A percentile compares a stretch with the other conserved stretches of the same genome.
Conservation (phyloP, 2,329 filamentous ascomycete genomes). For the Ploettnerulaceae sp. region DNA sequence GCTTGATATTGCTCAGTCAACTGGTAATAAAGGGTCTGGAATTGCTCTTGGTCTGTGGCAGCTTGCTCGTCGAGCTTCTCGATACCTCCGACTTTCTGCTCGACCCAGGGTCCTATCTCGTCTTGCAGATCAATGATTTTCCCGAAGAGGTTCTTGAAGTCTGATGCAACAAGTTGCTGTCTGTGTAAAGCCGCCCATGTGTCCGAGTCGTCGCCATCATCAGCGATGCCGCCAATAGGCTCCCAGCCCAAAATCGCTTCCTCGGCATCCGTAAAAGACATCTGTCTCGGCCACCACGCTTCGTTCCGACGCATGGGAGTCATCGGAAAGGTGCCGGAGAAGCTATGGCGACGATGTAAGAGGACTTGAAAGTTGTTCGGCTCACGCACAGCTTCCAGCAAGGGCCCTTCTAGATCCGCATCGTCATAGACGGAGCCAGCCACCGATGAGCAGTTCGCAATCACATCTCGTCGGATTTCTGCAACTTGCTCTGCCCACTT, state of each 20-base stretch:
- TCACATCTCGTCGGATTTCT: slow-evolving; percentile 41
- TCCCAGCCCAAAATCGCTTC: slow-evolving; percentile 68
- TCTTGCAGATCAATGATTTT: slow-evolving; percentile 48
- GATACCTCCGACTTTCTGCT: slow-evolving; percentile 50
- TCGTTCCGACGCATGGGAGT: slow-evolving; percentile 44
- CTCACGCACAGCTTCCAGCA: slow-evolving; percentile 45
- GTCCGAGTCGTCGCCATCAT: slow-evolving; percentile 34
- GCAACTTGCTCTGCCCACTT: slow-evolving; percentile 36
- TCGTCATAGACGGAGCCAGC: slow-evolving; percentile 57
- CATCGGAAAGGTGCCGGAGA: slow-evolving; percentile 37
- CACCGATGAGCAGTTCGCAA: slow-evolving; percentile 47
- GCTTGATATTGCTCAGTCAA: slow-evolving; percentile 65
- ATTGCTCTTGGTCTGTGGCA: slow-evolving; percentile 56
- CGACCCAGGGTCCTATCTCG: slow-evolving; percentile 57
- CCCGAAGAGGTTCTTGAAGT: slow-evolving; percentile 51
- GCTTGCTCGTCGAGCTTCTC: slow-evolving; percentile 57
- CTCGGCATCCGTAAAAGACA: slow-evolving; percentile 72
- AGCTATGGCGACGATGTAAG: slow-evolving; percentile 59
- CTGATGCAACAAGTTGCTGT: slow-evolving; percentile 42
- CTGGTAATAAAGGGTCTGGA: slow-evolving; percentile 64
- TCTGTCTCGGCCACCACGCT: slow-evolving; percentile 61
- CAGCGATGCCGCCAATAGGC: slow-evolving; percentile 43
- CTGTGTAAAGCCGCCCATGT: slow-evolving; percentile 33
- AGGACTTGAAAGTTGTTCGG: slow-evolving; percentile 42
- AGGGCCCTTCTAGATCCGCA: slow-evolving; percentile 51